Conservation (phyloP, 306 rosid genomes). For the Fragaria iinumae region DNA sequence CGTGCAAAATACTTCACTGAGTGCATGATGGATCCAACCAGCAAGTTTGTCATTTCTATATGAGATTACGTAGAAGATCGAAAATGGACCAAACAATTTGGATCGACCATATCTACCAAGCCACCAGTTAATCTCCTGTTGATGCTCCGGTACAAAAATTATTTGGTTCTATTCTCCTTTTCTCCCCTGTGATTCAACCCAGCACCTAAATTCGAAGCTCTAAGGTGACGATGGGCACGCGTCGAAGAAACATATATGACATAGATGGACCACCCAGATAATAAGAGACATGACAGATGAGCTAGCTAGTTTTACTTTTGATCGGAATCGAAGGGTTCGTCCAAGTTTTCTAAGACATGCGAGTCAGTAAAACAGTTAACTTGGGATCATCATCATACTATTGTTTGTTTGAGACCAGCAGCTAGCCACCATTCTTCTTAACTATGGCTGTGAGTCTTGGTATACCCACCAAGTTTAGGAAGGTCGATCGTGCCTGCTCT, state of each 20-base stretch:
- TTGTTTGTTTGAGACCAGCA: not conserved
- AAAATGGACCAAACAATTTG: not conserved
- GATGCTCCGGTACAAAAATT: not conserved
- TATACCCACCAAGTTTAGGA: not conserved
- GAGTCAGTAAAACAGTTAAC: too few relatives aligned
- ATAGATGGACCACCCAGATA: not conserved
- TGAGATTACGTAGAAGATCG: not conserved
- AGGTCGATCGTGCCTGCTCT: not conserved
- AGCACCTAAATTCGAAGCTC: not conserved
- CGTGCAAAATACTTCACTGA: not conserved
- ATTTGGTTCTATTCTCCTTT: not conserved
- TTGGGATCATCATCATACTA: too few relatives aligned
- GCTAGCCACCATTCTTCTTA: not conserved
- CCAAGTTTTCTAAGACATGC: too few relatives aligned
- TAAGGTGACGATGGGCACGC: not conserved
- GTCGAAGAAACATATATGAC: not conserved
- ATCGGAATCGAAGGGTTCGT: too few relatives aligned
- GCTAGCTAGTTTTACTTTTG: too few relatives aligned
- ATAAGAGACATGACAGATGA: not conserved
- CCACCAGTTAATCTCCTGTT: not conserved
- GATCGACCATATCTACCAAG: not conserved
- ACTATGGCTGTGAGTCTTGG: not conserved
- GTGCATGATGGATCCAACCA: not conserved
- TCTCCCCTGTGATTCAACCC: not conserved
- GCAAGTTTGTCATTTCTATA: not conserved